Conservation (phyloP, 306 rosid genomes). For the Cucumis hystrix region DNA sequence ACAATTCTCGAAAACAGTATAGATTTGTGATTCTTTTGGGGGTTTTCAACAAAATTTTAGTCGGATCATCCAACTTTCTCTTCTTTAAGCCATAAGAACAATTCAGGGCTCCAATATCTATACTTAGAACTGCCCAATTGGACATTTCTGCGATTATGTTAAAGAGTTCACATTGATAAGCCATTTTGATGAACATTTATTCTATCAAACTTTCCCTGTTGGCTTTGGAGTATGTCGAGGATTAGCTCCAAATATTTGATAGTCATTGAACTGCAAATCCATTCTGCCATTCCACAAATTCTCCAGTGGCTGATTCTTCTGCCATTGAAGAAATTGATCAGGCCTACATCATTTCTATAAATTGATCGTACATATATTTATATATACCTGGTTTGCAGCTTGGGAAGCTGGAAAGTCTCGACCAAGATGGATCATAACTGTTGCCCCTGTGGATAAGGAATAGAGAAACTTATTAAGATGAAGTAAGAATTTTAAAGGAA, state of each 20-base stretch:
- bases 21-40: neutral
- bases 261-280: constrained; percentile 1
- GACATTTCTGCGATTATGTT: neutral
- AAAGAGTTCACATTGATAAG: neutral
- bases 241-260: constrained; percentile 1
- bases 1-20: neutral
- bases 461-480: neutral
- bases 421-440: neutral
- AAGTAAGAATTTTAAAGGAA: neutral
- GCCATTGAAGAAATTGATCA: neutral
- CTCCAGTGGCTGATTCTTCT: neutral
- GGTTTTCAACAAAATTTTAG: neutral
- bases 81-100: too few relatives aligned
- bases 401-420: neutral
- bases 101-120: too few relatives aligned
- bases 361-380: too few relatives aligned
- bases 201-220: neutral
- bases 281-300: neutral
- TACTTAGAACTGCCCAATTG: neutral
- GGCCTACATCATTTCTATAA: neutral
- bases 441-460: neutral
- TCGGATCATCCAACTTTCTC: neutral
- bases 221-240: constrained; percentile 7
- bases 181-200: neutral
- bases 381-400: neutral